Conservation (phyloP, 441 rosid species). For the Erysimum cheiri region DNA sequence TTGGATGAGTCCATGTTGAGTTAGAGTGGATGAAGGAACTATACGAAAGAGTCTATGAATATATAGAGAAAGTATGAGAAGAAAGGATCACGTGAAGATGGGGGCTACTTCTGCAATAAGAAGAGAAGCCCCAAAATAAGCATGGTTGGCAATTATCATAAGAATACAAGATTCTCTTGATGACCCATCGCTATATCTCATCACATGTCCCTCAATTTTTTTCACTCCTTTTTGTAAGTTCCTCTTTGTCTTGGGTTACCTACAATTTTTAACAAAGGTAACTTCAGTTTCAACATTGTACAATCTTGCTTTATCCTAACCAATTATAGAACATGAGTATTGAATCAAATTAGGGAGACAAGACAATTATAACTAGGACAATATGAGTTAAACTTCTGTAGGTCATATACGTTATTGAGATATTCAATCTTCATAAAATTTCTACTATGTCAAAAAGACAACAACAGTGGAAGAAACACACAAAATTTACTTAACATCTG, state of each 20-base stretch:
- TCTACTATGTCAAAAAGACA: background rate
- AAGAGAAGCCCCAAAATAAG: slow-evolving; percentile 42
- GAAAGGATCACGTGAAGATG: slow-evolving; percentile 43
- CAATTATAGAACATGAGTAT: background rate
- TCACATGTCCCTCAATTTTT: slow-evolving; percentile 36
- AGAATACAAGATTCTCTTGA: slow-evolving; percentile 42
- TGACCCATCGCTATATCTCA: slow-evolving; percentile 44
- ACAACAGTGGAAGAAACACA: background rate
- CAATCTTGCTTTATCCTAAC: background rate
- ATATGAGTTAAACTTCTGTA: background rate
- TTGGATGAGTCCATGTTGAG: slow-evolving; percentile 41
- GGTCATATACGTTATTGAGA: background rate
- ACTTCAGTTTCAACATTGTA: slow-evolving; percentile 16
- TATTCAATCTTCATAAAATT: background rate
- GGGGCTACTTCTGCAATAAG: slow-evolving; percentile 45
- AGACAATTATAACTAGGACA: background rate
- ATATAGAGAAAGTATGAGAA: slow-evolving; percentile 30
- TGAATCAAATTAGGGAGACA: background rate
- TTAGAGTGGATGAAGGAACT: slow-evolving; percentile 25
- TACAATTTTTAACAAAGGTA: slow-evolving; percentile 5
- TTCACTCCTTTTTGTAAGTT: slow-evolving; percentile 1
- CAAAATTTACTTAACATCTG: background rate
- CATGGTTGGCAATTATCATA: slow-evolving; percentile 47
- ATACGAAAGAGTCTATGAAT: slow-evolving; percentile 29
- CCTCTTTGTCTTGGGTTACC: slow-evolving; percentile 9